Base-by-base conservation (phyloP, 2,329 filamentous ascomycete species). In the Endoconidiophora polonica region DNA sequence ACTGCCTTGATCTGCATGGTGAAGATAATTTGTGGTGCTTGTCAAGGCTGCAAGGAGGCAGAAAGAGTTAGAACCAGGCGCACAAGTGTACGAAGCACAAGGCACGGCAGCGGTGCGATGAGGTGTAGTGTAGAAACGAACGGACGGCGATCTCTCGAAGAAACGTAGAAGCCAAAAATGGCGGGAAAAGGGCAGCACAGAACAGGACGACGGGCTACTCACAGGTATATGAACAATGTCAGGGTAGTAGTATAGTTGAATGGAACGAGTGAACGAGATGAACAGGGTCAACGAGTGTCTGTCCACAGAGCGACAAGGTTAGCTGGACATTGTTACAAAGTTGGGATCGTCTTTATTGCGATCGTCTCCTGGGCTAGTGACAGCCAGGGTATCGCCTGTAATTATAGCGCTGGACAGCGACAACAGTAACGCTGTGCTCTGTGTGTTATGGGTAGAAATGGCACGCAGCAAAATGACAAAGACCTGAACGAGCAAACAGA, bases 241-340 rank as follows among this genome's bases (percentile, higher is more conserved):
- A 33, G 43, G 43, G 23, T 22, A 29, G 23, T 16, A 16, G 43
- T 70, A 73, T 69, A 64, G 61, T 58, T 57, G 59, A 59, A 61
- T 63, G 58, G 57, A 76, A 73, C 67, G 74, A 77, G 66, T 73
- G 73, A 73, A 74, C 67, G 73, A 75, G 73, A 76, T 71, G 67
- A 62, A 61, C 58, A 61, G 57, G 66, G 66, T 70, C 68, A 74
- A 75, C 59, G 69, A 74, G 65, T 61, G 71, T 70, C 44, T 52
- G 37, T 37, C 16, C n/a, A 5, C 23, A 46, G 16, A 20, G 9
- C 9, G 6, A 10, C 18, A 9, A 18, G 37, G 49, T 46, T 43
- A 45, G 49, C 18, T 42, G n/a, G 38, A 29, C 38, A 26, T 24
- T 20, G 37, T 14, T 29, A 29, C 18, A 2, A 12, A 49, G 46